phyloP scores from a whole-genome alignment of 2,329 filamentous ascomycete genomes.

The Coccinonectria pachysandricola region DNA sequence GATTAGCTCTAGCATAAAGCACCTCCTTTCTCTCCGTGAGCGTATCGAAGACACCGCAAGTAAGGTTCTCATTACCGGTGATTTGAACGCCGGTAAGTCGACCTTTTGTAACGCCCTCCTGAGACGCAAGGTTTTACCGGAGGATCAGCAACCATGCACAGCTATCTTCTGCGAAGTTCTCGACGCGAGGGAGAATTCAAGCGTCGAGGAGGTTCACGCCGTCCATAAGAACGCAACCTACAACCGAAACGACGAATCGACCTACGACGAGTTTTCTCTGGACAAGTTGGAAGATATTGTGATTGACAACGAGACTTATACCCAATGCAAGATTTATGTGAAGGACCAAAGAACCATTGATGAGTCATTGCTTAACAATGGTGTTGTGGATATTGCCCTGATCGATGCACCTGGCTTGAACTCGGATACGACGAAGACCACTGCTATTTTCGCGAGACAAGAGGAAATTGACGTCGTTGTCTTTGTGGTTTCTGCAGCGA shows the following conservation, averaged over 20 bases:
- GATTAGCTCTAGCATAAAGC: conserved; percentile 86
- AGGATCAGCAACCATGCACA: conserved; percentile 96
- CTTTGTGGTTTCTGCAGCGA: conserved; percentile 94
- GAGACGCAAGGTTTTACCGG: conserved; percentile 82
- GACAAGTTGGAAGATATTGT: conserved; percentile 80
- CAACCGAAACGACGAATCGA: conserved; percentile 83
- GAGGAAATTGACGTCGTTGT: conserved; percentile 99
- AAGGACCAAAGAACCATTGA: conserved; percentile 83
- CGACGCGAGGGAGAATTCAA: conserved; percentile 81
- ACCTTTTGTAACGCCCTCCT: conserved; percentile 98
- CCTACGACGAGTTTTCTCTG: conserved; percentile 78
- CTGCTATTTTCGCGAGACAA: conserved; percentile 90
- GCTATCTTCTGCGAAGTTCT: conserved; percentile 97
- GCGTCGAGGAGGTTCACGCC: conserved; percentile 90
- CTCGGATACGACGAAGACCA: conserved; percentile 92
- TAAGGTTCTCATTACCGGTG: conserved; percentile 91
- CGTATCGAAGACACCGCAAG: conserved; percentile 95
- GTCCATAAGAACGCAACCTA: conserved; percentile 75
- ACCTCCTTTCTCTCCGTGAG: conserved; percentile 76
- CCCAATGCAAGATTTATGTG: conserved; percentile 94
- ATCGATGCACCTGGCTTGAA: conserved; percentile 96
- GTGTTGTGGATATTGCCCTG: conserved; percentile 92
- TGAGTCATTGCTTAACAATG: conserved; percentile 91
- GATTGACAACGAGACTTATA: conserved; percentile 75
- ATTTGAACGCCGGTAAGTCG: conserved; percentile 94